Base-by-base conservation (phyloP, 345 rosid species). In the Leavenworthia alabamica region DNA sequence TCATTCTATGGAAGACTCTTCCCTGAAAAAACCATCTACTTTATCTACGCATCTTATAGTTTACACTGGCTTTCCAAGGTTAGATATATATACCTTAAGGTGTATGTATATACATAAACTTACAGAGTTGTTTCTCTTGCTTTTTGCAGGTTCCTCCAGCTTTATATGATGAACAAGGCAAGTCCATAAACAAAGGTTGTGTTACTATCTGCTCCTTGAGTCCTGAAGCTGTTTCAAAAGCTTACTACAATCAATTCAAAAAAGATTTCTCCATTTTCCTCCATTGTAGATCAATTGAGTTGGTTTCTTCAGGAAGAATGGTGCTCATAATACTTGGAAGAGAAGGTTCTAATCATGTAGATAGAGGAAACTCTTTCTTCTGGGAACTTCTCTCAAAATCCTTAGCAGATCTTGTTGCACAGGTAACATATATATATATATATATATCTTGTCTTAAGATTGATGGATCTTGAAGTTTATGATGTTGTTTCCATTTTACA, bases 41-140 rank as follows among this genome's bases (percentile, higher is more conserved):
- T 92, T 53, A 75, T 85, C 40, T 70, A 84, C 33, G 80, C 96
- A 5, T 84, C 90, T 51, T 70, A 78, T 73, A 85, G 95, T 51
- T 71, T 88, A 67, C 96, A 92, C 84, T 92, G 98, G 98, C 82
- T 92, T 9, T 92, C 98, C 20, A 83, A 78, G 92, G 98, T 90
- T 9, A 20, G 2, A 9, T 1, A 35, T 2, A 47, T 8, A 40
- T 14, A 37, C 43, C 13, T 47, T 28, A 6, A 40, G 12, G 13
- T 67, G 17, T 44, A 19, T 47, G 3, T 51, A 22, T 14, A 22
- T 7, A 45, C 4, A 53, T 20, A 22, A 4, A 45, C 4, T 42
- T 20, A 31, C 3, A 41, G 60, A 40, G 37, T 26, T 46, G 43
- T 22, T 50, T 56, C 9, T 29, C 27, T n/a, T 9, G 9, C 4